phyloP scores from a whole-genome alignment of 495 filamentous ascomycete species.

The Trichoderma erinaceum region DNA sequence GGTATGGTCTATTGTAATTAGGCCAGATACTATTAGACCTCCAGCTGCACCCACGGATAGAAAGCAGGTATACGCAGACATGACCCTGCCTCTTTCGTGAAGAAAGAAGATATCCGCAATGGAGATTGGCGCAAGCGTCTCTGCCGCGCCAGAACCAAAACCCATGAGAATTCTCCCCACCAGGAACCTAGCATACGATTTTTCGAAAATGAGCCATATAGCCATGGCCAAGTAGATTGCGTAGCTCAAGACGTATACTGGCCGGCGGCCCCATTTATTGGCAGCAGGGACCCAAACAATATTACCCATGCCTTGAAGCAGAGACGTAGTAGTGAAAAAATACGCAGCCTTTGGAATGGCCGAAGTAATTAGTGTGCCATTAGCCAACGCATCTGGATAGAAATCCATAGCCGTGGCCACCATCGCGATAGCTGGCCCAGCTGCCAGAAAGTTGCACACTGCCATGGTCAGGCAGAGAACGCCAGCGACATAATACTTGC shows the following conservation, averaged over 20 bases:
- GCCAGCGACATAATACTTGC: slow-evolving; percentile 44
- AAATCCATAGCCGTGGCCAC: slow-evolving; percentile 42
- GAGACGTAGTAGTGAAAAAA: slow-evolving; percentile 47
- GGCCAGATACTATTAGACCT: slow-evolving; percentile 45
- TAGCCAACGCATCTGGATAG: slow-evolving; percentile 28
- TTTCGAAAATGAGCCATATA: slow-evolving; percentile 43
- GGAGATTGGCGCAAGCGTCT: slow-evolving; percentile 46
- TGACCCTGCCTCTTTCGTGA: slow-evolving; percentile 49
- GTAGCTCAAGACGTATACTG: slow-evolving; percentile 46
- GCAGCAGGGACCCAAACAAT: slow-evolving; percentile 52
- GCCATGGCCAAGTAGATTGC: slow-evolving; percentile 37
- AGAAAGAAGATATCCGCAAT: slow-evolving; percentile 55
- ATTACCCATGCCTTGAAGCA: slow-evolving; percentile 45
- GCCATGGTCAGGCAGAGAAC: slow-evolving; percentile 48
- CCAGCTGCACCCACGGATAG: slow-evolving; percentile 39
- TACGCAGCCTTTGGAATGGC: slow-evolving; percentile 44
- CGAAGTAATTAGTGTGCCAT: slow-evolving; percentile 22
- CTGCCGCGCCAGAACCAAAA: slow-evolving; percentile 46
- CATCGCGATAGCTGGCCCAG: slow-evolving; percentile 49
- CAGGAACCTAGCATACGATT: slow-evolving; percentile 38
- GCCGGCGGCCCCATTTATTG: slow-evolving; percentile 50
- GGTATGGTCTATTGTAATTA: slow-evolving; percentile 42
- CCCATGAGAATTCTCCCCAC: slow-evolving; percentile 45
- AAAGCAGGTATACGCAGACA: slow-evolving; percentile 44
- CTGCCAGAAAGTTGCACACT: slow-evolving; percentile 51